phyloP scores from a whole-genome alignment of 2,329 filamentous ascomycete species.

The Fusarium zealandicum region DNA sequence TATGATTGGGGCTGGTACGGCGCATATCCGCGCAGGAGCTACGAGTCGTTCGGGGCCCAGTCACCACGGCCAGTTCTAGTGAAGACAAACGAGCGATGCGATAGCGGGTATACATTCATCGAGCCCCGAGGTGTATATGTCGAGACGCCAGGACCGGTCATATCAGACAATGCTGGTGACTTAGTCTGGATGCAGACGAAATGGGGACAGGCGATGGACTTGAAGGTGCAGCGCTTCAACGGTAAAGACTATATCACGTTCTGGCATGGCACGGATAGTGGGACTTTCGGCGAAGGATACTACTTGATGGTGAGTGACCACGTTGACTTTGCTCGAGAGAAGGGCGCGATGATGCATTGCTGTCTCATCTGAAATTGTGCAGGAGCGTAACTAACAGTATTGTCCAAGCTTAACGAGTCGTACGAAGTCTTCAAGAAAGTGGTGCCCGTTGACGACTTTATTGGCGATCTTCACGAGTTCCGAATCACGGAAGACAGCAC shows the following conservation, averaged over 20 bases:
- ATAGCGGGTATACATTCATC: constrained; percentile 49
- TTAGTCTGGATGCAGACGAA: constrained; percentile 54
- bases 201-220: constrained; percentile 41
- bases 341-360: no score
- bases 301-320: constrained; percentile 54
- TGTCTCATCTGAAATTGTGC: no score
- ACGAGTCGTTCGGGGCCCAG: constrained; percentile 31
- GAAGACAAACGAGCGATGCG: constrained; percentile 45
- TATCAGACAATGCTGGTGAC: constrained; percentile 53
- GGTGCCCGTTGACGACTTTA: constrained; percentile 30
- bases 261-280: constrained; percentile 53
- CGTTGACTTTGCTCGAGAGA: no score
- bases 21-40: constrained; percentile 29
- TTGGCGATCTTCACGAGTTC: constrained; percentile 49
- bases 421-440: constrained; percentile 43
- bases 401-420: constrained; percentile 40
- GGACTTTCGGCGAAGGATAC: constrained; percentile 54
- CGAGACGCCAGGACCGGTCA: constrained; percentile 49
- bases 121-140: constrained; percentile 48
- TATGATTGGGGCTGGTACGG: constrained; percentile 39
- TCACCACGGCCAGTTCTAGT: constrained; percentile 46
- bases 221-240: constrained; percentile 30
- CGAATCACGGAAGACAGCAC: constrained; percentile 50
- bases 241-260: constrained; percentile 28
- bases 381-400: not conserved